phyloP scores from a whole-genome alignment of 2,329 filamentous ascomycete species.

The Lachnellula suecica region DNA sequence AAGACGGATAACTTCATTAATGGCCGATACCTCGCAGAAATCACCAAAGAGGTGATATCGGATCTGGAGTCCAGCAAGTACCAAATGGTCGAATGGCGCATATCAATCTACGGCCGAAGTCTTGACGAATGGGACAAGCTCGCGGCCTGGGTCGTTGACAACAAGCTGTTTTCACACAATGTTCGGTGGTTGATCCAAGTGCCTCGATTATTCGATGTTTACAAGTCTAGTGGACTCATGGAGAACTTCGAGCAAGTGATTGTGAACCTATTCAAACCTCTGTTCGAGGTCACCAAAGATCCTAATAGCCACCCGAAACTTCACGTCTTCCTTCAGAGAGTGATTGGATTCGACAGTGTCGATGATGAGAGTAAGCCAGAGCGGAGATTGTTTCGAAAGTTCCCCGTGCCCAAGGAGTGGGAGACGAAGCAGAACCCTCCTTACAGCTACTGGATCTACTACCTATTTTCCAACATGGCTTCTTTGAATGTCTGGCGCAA shows the following conservation, averaged over 20 bases:
- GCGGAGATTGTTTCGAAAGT: constrained; percentile 91
- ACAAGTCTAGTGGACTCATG: constrained; percentile 86
- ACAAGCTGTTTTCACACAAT: constrained; percentile 97
- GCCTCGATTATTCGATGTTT: constrained; percentile 91
- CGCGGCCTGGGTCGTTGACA: constrained; percentile 95
- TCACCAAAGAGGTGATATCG: constrained; percentile 95
- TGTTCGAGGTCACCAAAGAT: constrained; percentile 92
- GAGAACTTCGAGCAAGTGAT: constrained; percentile 87
- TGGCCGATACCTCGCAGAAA: constrained; percentile 92
- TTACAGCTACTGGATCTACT: constrained; percentile 99
- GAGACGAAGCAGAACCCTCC: constrained; percentile 92
- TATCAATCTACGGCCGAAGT: constrained; percentile 91
- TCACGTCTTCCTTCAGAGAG: constrained; percentile 89
- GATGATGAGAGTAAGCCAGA: constrained; percentile 98
- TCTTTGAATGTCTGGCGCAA: constrained; percentile 92
- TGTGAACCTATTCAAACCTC: constrained; percentile 85
- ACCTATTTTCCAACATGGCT: constrained; percentile 89
- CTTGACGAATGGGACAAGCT: constrained; percentile 97
- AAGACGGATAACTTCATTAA: constrained; percentile 99
- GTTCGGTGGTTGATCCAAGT: constrained; percentile 97
- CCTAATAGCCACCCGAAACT: constrained; percentile 87
- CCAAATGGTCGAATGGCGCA: constrained; percentile 99
- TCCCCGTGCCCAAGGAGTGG: constrained; percentile 87
- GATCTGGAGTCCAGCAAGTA: constrained; percentile 99
- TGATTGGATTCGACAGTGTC: constrained; percentile 96